Base-by-base conservation (phyloP, 2,329 filamentous ascomycete genomes). In the Chalaropsis thielavioides region DNA sequence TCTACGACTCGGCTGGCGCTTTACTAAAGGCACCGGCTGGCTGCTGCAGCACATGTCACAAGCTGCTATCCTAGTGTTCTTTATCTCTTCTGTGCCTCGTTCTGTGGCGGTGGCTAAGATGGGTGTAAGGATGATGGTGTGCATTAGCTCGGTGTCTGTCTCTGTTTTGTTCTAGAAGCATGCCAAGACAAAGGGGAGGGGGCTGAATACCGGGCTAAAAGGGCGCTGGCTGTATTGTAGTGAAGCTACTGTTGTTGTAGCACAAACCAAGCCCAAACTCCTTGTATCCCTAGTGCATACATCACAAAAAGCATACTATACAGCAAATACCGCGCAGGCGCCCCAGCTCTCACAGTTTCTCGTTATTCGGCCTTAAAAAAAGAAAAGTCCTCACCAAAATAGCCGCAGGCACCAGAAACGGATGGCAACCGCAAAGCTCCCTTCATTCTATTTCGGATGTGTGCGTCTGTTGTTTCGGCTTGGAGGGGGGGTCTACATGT, bases 371-470 rank as follows among this genome's bases (percentile, higher is more conserved):
- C n/a, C n/a, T n/a, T n/a, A n/a, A n/a, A n/a, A n/a, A n/a, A n/a
- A n/a, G n/a, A n/a, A n/a, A n/a, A n/a, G n/a, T 35, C n/a, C 4
- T 10, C 17, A 7, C 7, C 22, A 56, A 31, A 35, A 31, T 54
- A 31, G 8, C 22, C 22, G 27, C 24, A 35, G 31, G 31, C 22
- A 56, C 2, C 51, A 17, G 27, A 35, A 17, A 31, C 51, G 27
- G 17, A 56, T 35, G 27, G 27, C 51, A 2, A 35, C 51, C 11
- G 27, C n/a, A 6, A 51, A 56, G 31, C 51, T 31, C 17, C 51
- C 51, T 56, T 56, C 24, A 56, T 56, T 56, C 51, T 8, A 56
- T 56, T 56, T 56, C 51, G 51, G 51, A 56, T 56, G 27, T 56
- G 51, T 56, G 51, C 51, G 27, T 56, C 51, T 56, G 51, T 31